Evolutionary conservation across 2,329 filamentous ascomycete genomes (phyloP).

Genomic region (Ophiostoma pallidulum): DNA sequence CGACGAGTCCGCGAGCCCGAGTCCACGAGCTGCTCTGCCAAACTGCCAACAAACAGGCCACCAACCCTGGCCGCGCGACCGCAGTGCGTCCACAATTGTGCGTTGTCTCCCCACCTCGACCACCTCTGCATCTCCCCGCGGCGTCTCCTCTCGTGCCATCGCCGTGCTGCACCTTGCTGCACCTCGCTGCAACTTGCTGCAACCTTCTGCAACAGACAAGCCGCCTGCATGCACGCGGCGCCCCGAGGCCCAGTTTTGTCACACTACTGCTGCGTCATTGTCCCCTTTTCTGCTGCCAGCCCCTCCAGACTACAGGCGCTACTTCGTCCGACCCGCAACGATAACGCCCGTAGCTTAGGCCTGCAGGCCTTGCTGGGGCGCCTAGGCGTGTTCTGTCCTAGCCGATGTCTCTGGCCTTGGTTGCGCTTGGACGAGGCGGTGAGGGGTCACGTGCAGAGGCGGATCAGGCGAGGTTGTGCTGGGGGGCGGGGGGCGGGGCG

Average conservation of each 20-base stretch:
- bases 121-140: neutral
- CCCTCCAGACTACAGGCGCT: constrained; percentile 2
- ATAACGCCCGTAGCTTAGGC: neutral
- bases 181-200: neutral
- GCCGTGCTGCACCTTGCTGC: neutral
- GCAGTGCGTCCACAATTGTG: constrained; percentile 3
- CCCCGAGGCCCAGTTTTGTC: constrained; percentile 8
- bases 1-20: too few species aligned
- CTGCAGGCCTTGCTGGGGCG: too few species aligned
- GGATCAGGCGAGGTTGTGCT: neutral
- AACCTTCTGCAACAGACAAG: neutral
- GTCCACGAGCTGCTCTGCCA: too few species aligned
- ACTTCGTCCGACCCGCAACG: neutral
- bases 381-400: too few species aligned
- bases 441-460: constrained; percentile 2
- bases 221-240: constrained; percentile 6
- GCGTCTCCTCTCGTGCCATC: neutral
- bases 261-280: constrained; percentile 5
- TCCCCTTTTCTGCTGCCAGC: neutral
- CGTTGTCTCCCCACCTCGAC: constrained; percentile 6
- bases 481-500: neutral
- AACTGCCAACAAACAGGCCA: constrained; percentile 1
- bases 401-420: too few species aligned
- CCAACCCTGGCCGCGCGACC: neutral
- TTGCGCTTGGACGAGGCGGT: constrained; percentile 2